Evolutionary conservation across 2,329 filamentous ascomycete species (phyloP).

Genomic region (Trichoderma simmonsii): DNA sequence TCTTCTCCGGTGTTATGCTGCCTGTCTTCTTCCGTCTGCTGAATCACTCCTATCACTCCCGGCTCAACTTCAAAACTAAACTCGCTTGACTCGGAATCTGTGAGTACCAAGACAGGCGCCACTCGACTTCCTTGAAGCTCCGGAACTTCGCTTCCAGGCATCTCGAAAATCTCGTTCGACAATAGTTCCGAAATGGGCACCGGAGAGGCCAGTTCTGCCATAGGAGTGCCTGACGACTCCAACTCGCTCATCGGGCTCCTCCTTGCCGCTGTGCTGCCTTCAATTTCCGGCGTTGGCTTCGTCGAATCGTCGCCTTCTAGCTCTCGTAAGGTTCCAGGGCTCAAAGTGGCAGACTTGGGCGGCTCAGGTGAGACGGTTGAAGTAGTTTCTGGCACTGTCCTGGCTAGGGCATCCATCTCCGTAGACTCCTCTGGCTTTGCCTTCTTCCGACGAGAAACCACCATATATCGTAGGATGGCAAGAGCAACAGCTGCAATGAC

Average conservation of each 20-base stretch:
- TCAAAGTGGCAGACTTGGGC: background rate
- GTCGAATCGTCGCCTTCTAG: slow-evolving; percentile 1
- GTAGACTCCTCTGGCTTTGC: background rate
- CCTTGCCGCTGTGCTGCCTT: slow-evolving; percentile 4
- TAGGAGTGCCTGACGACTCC: background rate
- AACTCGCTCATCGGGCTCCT: slow-evolving; percentile 13
- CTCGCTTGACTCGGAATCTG: slow-evolving; percentile 2
- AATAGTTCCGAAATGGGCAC: slow-evolving; percentile 17
- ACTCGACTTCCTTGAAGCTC: slow-evolving; percentile 12
- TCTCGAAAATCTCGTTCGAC: slow-evolving; percentile 18
- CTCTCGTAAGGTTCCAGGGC: background rate
- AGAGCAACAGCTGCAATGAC: background rate
- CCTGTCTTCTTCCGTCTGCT: background rate
- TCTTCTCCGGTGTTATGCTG: background rate
- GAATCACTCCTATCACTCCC: background rate
- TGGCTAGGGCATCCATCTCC: background rate
- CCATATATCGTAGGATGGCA: slow-evolving; percentile 1
- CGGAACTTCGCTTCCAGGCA: slow-evolving; percentile 20
- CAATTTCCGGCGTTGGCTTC: background rate
- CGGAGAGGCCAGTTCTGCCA: background rate
- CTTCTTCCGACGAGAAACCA: slow-evolving; percentile 13
- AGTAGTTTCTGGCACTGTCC: background rate
- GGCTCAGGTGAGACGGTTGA: background rate
- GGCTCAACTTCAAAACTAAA: background rate
- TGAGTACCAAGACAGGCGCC: background rate